Evolutionary conservation across 257 asterid species (phyloP).

Genomic region (Perilla frutescens): DNA sequence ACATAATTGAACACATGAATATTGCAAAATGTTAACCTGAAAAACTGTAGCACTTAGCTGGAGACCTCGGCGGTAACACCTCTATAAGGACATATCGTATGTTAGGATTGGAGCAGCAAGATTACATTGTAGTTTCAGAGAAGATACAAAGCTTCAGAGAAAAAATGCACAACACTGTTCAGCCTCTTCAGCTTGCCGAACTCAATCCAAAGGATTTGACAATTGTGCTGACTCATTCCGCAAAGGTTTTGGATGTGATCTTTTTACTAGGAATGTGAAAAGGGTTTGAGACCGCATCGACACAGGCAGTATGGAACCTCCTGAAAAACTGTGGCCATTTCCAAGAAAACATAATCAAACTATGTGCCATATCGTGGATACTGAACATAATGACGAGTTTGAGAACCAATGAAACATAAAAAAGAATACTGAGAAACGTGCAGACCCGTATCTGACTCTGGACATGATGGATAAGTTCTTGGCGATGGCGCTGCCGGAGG

Average conservation of each 20-base stretch:
- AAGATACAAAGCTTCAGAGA: conserved; percentile 21
- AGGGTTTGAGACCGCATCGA: conserved; percentile 87
- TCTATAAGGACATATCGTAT: not conserved
- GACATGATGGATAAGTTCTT: too few relatives aligned
- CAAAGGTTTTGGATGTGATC: conserved; percentile 79
- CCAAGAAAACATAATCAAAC: conserved; percentile 33
- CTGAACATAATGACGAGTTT: not conserved
- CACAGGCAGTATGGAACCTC: conserved; percentile 77
- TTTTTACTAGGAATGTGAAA: conserved; percentile 95
- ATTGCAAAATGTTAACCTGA: conserved; percentile 18
- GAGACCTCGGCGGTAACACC: not conserved
- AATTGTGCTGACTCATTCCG: conserved; percentile 78
- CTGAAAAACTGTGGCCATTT: conserved; percentile 66
- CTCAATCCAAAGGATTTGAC: conserved; percentile 84
- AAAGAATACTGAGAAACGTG: not conserved
- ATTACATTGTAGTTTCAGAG: conserved; percentile 46
- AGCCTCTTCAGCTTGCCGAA: conserved; percentile 54
- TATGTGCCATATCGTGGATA: too few relatives aligned
- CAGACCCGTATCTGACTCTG: too few relatives aligned
- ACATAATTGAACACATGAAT: conserved; percentile 1
- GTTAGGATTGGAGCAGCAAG: not conserved
- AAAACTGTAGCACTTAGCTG: not conserved
- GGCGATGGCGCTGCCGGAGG: too few relatives aligned
- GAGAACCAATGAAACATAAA: not conserved
- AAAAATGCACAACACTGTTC: not conserved